These are phyloP conservation scores for Saturnispora zaruensis DNA, from an alignment of 805 yeast species.

Conservation along the genomic window DNA sequence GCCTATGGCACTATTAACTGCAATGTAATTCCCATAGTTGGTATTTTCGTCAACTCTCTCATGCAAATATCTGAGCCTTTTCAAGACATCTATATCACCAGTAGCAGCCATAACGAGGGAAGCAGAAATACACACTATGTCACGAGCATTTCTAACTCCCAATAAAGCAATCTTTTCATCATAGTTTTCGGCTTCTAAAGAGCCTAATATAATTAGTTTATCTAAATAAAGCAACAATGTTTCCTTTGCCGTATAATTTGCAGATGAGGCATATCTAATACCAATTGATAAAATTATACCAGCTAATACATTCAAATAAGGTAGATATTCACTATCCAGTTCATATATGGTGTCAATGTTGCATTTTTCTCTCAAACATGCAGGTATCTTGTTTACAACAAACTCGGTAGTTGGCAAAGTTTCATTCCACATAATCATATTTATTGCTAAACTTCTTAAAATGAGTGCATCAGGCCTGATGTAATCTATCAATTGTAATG, in stretches of 20 bases:
- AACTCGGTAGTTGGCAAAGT: slow-evolving; percentile 44
- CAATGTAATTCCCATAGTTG: slow-evolving; percentile 66
- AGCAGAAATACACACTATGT: slow-evolving; percentile 51
- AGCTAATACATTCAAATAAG: slow-evolving; percentile 55
- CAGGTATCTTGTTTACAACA: slow-evolving; percentile 53
- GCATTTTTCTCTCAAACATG: slow-evolving; percentile 29
- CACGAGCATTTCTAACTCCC: slow-evolving; percentile 48
- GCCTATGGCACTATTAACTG: slow-evolving; percentile 76
- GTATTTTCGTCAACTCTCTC: slow-evolving; percentile 37
- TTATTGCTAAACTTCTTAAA: slow-evolving; percentile 52
- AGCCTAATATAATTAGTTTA: slow-evolving; percentile 35
- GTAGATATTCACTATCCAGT: slow-evolving; percentile 53
- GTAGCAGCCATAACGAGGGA: slow-evolving; percentile 83
- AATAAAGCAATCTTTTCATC: slow-evolving; percentile 50
- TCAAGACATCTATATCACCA: slow-evolving; percentile 74
- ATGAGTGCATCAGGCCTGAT: slow-evolving; percentile 71
- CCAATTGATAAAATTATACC: slow-evolving; percentile 75
- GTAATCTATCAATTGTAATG: slow-evolving; percentile 53
- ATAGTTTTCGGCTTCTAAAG: slow-evolving; percentile 37
- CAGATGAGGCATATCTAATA: slow-evolving; percentile 66
- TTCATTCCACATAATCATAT: slow-evolving; percentile 64
- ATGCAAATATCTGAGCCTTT: slow-evolving; percentile 64
- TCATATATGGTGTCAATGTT: slow-evolving; percentile 20
- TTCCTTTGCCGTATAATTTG: slow-evolving; percentile 43
- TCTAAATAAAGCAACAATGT: slow-evolving; percentile 51